Evolutionary conservation across 768 basidiomycete species (phyloP).

Genomic region (Leucosporidium yakuticum): DNA sequence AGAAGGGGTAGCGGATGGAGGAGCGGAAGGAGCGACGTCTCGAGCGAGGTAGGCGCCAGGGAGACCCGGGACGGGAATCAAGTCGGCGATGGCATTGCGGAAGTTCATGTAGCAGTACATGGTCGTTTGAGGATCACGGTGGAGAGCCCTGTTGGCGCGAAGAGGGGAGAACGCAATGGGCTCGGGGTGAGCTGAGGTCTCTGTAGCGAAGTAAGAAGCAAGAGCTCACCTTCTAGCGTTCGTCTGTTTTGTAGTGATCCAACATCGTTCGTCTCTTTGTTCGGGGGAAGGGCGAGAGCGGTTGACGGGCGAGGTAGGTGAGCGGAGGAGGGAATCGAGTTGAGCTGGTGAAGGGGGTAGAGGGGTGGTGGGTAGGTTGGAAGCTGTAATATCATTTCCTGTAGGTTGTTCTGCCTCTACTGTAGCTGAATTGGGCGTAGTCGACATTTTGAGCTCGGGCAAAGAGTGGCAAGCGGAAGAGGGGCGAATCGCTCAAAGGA

Average conservation of each 20-base stretch:
- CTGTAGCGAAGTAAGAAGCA: no score
- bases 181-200: no score
- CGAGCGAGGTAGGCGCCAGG: conserved; percentile 27
- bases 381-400: no score
- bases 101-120: conserved; percentile 34
- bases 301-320: no score
- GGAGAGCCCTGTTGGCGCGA: conserved; percentile 13
- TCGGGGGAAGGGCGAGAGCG: conserved; percentile 2
- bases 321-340: no score
- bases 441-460: no score
- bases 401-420: no score
- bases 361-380: no score
- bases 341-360: no score
- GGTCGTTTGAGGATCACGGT: conserved; percentile 8
- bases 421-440: no score
- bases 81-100: conserved; percentile 17
- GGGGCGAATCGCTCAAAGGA: no score
- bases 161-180: not conserved
- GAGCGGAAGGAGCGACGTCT: conserved; percentile 2
- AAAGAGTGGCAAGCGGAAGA: no score
- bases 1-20: not conserved
- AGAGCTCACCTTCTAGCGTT: conserved; percentile 23
- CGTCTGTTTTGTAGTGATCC: conserved; percentile 16
- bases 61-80: conserved; percentile 20
- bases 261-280: conserved; percentile 24